Percentiles rank a stretch among this genome's conserved stretches.
Conservation (phyloP, 169 alveolate genomes). For the Eimeria brunetti region DNA sequence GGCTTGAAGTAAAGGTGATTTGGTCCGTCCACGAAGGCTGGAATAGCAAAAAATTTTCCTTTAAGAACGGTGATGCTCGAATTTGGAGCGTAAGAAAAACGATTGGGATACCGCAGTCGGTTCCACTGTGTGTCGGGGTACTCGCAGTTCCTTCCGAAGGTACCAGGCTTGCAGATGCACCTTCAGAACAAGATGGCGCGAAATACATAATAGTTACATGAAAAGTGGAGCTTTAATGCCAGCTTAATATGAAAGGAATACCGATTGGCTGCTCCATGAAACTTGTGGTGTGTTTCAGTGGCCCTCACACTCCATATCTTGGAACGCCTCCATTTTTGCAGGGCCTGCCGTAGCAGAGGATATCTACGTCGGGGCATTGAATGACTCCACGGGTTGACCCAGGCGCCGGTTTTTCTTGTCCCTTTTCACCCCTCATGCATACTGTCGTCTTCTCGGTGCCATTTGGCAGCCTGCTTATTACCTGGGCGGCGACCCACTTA, state of each 20-base stretch:
- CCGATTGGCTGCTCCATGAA: background rate
- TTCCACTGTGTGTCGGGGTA: constrained; percentile 46
- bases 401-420: constrained; percentile 21
- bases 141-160: constrained; percentile 68
- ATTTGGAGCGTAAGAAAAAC: constrained; percentile 44
- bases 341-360: constrained; percentile 60
- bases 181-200: constrained; percentile 1
- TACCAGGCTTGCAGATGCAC: constrained; percentile 60
- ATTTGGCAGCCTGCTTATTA: constrained; percentile 35
- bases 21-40: constrained; percentile 55
- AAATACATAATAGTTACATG: background rate
- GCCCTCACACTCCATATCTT: constrained; percentile 57
- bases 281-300: background rate
- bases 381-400: background rate
- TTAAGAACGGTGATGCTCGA: constrained; percentile 35
- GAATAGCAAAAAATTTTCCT: constrained; percentile 40
- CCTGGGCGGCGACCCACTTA: constrained; percentile 64
- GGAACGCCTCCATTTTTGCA: constrained; percentile 66
- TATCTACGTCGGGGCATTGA: constrained; percentile 66
- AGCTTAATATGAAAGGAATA: background rate
- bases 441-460: constrained; percentile 47
- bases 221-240: too few relatives aligned
- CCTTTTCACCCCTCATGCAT: constrained; percentile 65
- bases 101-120: constrained; percentile 65
- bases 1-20: constrained; percentile 37